Evolutionary conservation across 2,329 filamentous ascomycete species (phyloP).

Genomic region (Colletotrichum musae): DNA sequence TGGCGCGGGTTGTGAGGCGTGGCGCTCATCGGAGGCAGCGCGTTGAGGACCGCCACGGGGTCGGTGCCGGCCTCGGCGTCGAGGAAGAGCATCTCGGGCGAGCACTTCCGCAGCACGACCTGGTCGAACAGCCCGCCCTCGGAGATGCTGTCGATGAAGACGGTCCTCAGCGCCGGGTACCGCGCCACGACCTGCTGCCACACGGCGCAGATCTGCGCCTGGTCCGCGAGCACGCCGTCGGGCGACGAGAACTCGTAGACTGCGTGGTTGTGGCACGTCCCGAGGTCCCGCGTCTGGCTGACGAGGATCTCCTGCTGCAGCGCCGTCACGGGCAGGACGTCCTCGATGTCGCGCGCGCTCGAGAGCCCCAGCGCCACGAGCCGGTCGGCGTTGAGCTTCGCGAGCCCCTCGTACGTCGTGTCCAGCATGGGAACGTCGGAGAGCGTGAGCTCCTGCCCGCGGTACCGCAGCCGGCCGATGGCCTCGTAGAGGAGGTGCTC

Average conservation of each 20-base stretch:
- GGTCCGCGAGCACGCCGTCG: slow-evolving; percentile 56
- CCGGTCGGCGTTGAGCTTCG: slow-evolving; percentile 59
- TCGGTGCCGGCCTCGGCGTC: slow-evolving; percentile 59
- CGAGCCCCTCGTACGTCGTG: slow-evolving; percentile 61
- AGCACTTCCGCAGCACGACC: slow-evolving; percentile 62
- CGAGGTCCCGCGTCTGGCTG: slow-evolving; percentile 58
- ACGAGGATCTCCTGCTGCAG: slow-evolving; percentile 66
- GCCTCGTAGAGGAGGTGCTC: slow-evolving; percentile 62
- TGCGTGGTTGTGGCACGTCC: slow-evolving; percentile 60
- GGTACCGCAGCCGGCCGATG: slow-evolving; percentile 56
- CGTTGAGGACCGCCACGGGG: slow-evolving; percentile 55
- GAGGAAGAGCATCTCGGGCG: slow-evolving; percentile 68
- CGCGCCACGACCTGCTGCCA: slow-evolving; percentile 65
- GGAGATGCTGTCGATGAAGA: slow-evolving; percentile 67
- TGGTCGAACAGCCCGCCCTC: slow-evolving; percentile 65
- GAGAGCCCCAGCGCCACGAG: slow-evolving; percentile 57
- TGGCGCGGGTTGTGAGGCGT: slow-evolving; percentile 61
- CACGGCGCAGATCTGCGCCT: slow-evolving; percentile 61
- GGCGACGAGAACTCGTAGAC: slow-evolving; percentile 63
- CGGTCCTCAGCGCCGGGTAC: slow-evolving; percentile 62
- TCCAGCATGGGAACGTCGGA: slow-evolving; percentile 65
- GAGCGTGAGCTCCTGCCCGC: slow-evolving; percentile 63
- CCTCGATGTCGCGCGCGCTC: slow-evolving; percentile 62
- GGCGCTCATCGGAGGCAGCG: slow-evolving; percentile 57
- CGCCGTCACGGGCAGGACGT: slow-evolving; percentile 63